A percentile compares a stretch with the other conserved stretches of the same genome.
phyloP scores from a whole-genome alignment of 768 basidiomycete species.

The Kwoniella dendrophila region DNA sequence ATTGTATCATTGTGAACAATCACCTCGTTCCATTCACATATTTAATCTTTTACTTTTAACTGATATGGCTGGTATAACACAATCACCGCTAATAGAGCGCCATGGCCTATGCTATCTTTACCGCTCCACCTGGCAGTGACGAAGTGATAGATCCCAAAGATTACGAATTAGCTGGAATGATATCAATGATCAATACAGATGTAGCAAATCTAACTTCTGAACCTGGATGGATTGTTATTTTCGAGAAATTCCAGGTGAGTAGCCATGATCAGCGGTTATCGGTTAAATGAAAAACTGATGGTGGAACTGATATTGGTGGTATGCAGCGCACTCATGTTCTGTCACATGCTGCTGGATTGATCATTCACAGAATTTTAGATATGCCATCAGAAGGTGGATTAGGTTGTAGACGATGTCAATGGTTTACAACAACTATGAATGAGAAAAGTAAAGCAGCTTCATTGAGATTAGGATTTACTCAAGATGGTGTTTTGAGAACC shows the following conservation, averaged over 20 bases:
- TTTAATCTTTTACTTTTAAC: not conserved
- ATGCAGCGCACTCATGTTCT: conserved; percentile 38
- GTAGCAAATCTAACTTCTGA: conserved; percentile 32
- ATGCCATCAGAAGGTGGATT: conserved; percentile 30
- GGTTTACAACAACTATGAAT: conserved; percentile 36
- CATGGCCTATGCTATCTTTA: conserved; percentile 38
- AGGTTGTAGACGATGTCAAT: conserved; percentile 35
- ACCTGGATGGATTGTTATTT: conserved; percentile 41
- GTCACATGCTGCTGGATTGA: conserved; percentile 35
- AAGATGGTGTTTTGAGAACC: conserved; percentile 29
- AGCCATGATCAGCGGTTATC: no score
- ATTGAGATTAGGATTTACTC: conserved; percentile 32
- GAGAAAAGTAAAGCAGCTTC: conserved; percentile 27
- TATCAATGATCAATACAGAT: conserved; percentile 33
- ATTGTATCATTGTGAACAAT: not conserved
- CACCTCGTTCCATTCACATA: not conserved
- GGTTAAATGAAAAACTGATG: not conserved
- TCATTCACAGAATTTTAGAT: conserved; percentile 33
- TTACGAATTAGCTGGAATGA: conserved; percentile 39
- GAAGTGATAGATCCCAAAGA: conserved; percentile 29
- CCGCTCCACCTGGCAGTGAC: conserved; percentile 28
- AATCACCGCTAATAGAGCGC: conserved; percentile 15
- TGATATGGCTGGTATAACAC: not conserved
- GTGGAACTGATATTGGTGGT: not conserved
- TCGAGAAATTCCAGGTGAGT: conserved; percentile 43